Percentiles rank a stretch among this genome's conserved stretches.
These are phyloP conservation scores for Kwoniella dendrophila DNA, from an alignment of 768 basidiomycete species.

Conservation along the genomic window DNA sequence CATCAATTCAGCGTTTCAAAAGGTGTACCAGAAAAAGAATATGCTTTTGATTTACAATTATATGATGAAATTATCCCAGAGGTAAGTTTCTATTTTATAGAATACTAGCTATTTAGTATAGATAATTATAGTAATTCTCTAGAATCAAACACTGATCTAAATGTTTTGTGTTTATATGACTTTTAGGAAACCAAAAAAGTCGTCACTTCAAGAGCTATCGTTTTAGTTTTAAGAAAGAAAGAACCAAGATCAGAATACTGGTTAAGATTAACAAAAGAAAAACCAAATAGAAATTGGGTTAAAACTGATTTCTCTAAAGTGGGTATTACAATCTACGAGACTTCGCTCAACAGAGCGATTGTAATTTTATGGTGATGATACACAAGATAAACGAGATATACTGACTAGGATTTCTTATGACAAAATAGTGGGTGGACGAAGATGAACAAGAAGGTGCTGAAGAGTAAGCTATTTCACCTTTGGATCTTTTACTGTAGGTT, in stretches of 20 bases:
- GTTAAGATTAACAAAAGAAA: constrained; percentile 90
- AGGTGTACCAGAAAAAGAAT: constrained; percentile 64
- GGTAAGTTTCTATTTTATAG: constrained; percentile 62
- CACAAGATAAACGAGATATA: too few species aligned
- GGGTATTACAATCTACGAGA: too few species aligned
- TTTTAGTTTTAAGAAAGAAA: constrained; percentile 77
- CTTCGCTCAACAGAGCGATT: too few species aligned
- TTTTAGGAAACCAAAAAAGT: constrained; percentile 64
- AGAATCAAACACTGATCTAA: too few species aligned
- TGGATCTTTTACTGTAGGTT: background rate
- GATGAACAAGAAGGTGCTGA: constrained; percentile 82
- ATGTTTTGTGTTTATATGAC: constrained; percentile 16
- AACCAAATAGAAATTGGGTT: constrained; percentile 73
- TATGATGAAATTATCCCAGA: constrained; percentile 75
- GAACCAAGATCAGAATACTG: constrained; percentile 75
- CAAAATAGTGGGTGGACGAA: constrained; percentile 79
- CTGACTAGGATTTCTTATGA: constrained; percentile 7
- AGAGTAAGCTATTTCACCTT: constrained; percentile 53
- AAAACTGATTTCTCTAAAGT: constrained; percentile 90
- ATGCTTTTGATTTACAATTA: constrained; percentile 74
- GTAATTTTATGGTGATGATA: too few species aligned
- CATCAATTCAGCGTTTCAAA: constrained; percentile 50
- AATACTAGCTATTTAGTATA: too few species aligned
- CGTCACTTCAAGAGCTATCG: constrained; percentile 69
- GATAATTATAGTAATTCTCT: too few species aligned